phyloP scores from a whole-genome alignment of 257 asterid species.

The Nicotiana obtusifolia region DNA sequence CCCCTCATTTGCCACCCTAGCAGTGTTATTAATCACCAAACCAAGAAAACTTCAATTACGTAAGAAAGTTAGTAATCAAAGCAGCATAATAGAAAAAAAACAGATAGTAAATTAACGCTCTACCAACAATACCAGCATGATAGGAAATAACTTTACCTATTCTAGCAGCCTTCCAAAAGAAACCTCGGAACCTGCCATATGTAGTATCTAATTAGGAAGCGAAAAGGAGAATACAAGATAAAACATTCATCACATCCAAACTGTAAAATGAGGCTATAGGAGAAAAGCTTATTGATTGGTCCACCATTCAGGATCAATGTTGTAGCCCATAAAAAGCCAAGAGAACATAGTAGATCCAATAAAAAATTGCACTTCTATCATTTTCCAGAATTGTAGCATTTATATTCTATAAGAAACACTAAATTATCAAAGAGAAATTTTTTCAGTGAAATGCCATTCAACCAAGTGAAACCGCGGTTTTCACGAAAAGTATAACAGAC shows the following conservation, averaged over 20 bases:
- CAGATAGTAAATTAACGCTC: background rate
- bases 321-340: background rate
- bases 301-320: background rate
- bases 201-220: background rate
- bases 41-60: background rate
- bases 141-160: constrained; percentile 28
- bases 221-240: background rate
- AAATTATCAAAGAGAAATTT: background rate
- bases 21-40: background rate
- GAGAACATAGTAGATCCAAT: background rate
- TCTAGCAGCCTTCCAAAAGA: constrained; percentile 56
- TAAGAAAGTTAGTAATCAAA: background rate
- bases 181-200: constrained; percentile 45
- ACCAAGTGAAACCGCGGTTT: background rate
- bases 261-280: background rate
- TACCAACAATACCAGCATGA: background rate
- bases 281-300: background rate
- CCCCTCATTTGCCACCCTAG: background rate
- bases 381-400: background rate
- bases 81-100: background rate
- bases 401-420: background rate
- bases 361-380: background rate
- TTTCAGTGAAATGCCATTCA: background rate
- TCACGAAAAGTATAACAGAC: background rate
- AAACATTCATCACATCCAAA: background rate